Percentiles rank a stretch among this genome's conserved stretches.
Conservation (phyloP, 495 filamentous ascomycete genomes). For the Trichoderma virens region DNA sequence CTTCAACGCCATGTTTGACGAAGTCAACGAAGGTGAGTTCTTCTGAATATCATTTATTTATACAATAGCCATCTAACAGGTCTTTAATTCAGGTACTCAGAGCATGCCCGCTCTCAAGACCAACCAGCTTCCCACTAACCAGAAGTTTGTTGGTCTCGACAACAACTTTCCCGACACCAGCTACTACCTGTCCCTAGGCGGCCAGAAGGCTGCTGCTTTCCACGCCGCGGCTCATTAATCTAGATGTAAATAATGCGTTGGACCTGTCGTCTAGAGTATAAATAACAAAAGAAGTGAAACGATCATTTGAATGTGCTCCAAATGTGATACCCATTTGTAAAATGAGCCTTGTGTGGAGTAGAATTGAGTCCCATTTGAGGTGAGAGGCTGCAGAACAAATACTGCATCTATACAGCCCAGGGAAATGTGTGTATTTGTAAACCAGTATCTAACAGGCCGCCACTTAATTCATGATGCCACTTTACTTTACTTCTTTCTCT, state of each 20-base stretch:
- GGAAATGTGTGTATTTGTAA: too few relatives aligned
- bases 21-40: constrained; percentile 20
- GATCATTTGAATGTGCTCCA: neutral
- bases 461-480: too few relatives aligned
- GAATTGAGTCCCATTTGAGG: too few relatives aligned
- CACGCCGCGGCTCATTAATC: neutral
- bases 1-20: constrained; percentile 29
- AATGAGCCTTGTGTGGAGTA: too few relatives aligned
- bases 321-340: too few relatives aligned
- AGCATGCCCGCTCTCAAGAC: constrained; percentile 20
- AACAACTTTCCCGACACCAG: constrained; percentile 14
- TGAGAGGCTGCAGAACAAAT: too few relatives aligned
- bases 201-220: neutral
- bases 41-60: neutral
- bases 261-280: neutral
- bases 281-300: neutral
- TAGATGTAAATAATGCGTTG: neutral
- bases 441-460: too few relatives aligned
- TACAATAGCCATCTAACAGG: neutral
- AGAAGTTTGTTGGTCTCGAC: constrained; percentile 24
- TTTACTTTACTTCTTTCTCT: too few relatives aligned
- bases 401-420: too few relatives aligned
- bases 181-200: neutral
- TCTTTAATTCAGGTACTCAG: constrained; percentile 13
- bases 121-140: constrained; percentile 21